A percentile compares a stretch with the other conserved stretches of the same genome.
These are phyloP conservation scores for Chrysoporthe deuterocubensis DNA, from an alignment of 2,329 filamentous ascomycete species.

Conservation along the genomic window DNA sequence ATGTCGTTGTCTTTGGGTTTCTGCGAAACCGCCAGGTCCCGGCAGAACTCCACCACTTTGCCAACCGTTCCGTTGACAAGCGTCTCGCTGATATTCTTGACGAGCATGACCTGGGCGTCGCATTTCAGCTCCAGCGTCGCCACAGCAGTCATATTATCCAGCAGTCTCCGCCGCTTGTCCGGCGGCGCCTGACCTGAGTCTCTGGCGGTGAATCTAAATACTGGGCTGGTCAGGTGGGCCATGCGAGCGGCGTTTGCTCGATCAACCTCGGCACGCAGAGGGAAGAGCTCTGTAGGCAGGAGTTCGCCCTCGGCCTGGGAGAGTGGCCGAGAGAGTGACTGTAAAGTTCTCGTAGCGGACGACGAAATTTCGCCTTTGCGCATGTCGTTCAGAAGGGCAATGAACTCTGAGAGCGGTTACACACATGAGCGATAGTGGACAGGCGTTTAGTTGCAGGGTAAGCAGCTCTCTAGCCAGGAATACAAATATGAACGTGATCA, in stretches of 20 bases:
- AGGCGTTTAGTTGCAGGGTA: not conserved
- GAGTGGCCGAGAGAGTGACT: slow-evolving; percentile 60
- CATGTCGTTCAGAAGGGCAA: slow-evolving; percentile 78
- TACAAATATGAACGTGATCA: too few relatives aligned
- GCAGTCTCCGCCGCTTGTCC: slow-evolving; percentile 61
- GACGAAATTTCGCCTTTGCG: slow-evolving; percentile 66
- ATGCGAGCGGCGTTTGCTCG: slow-evolving; percentile 68
- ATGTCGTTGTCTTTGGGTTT: not conserved
- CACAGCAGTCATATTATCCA: slow-evolving; percentile 74
- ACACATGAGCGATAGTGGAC: too few relatives aligned
- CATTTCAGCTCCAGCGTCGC: slow-evolving; percentile 68
- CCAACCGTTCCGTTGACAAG: slow-evolving; percentile 77
- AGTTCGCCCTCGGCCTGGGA: slow-evolving; percentile 60
- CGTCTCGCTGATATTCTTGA: slow-evolving; percentile 77
- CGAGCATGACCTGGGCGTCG: slow-evolving; percentile 77
- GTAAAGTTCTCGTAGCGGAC: slow-evolving; percentile 65
- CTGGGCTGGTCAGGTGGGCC: slow-evolving; percentile 61
- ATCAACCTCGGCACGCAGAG: slow-evolving; percentile 74
- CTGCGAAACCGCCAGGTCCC: not conserved
- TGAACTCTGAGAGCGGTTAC: slow-evolving; percentile 54
- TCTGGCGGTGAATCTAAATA: slow-evolving; percentile 60
- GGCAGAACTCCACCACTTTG: slow-evolving; percentile 66
- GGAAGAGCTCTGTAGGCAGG: slow-evolving; percentile 73
- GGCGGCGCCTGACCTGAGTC: slow-evolving; percentile 63
- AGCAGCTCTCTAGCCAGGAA: not conserved